A percentile compares a stretch with the other conserved stretches of the same genome.
These are phyloP conservation scores for Sporobolus alterniflorus DNA, from an alignment of 202 grass and related monocot species.

Conservation along the genomic window DNA sequence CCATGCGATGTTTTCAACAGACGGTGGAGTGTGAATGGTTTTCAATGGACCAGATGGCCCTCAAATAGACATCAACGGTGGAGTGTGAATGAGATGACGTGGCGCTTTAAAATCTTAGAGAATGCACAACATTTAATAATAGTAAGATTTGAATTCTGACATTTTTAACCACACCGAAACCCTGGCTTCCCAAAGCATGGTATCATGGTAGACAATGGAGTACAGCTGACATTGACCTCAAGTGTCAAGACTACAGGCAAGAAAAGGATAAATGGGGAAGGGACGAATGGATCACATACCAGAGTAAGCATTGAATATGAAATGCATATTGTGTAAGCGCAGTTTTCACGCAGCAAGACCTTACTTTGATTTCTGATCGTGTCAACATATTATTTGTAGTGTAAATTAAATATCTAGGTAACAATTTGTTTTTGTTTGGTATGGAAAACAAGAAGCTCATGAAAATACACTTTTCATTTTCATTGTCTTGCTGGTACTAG, in stretches of 20 bases:
- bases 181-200: slow-evolving; percentile 1
- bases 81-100: no score
- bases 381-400: neutral
- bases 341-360: neutral
- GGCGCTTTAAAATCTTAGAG: no score
- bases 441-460: no score
- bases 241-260: slow-evolving; percentile 44
- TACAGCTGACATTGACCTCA: slow-evolving; percentile 45
- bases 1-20: no score
- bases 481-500: neutral
- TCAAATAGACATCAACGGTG: no score
- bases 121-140: no score
- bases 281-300: slow-evolving; percentile 11
- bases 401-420: no score
- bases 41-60: no score
- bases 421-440: no score
- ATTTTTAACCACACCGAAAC: slow-evolving; percentile 23
- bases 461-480: neutral
- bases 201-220: slow-evolving; percentile 46
- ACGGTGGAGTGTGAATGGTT: no score
- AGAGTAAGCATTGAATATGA: slow-evolving; percentile 45
- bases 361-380: neutral
- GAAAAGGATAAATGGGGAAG: slow-evolving; percentile 32
- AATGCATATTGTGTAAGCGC: no score
- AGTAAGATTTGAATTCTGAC: slow-evolving; percentile 16